A percentile compares a stretch with the other conserved stretches of the same genome.
Conservation (phyloP, 495 filamentous ascomycete genomes). For the Penicillium paxilli region DNA sequence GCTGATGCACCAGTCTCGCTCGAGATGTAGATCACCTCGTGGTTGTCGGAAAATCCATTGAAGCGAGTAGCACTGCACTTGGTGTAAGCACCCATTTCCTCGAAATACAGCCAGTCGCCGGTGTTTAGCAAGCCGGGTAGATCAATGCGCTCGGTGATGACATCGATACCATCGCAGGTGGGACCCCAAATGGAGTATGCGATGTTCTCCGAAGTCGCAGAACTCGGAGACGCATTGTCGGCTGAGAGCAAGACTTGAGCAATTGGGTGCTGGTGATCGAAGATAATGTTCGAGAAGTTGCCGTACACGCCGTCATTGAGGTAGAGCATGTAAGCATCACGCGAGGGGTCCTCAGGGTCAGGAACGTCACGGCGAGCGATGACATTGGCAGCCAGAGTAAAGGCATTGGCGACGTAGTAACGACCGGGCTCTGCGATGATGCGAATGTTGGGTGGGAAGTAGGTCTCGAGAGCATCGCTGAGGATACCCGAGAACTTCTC, state of each 20-base stretch:
- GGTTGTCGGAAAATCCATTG: conserved; percentile 95
- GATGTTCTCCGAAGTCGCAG: conserved; percentile 41
- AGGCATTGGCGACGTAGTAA: conserved; percentile 91
- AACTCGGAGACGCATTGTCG: conserved; percentile 51
- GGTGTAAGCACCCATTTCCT: conserved; percentile 98
- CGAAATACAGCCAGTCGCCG: conserved; percentile 97
- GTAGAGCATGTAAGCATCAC: conserved; percentile 88
- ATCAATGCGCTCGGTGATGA: conserved; percentile 73
- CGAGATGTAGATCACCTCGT: conserved; percentile 90
- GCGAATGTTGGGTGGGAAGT: conserved; percentile 82
- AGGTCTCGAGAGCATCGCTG: conserved; percentile 74
- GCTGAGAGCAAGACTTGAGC: conserved; percentile 74
- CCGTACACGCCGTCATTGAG: conserved; percentile 96
- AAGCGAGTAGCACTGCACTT: conserved; percentile 95
- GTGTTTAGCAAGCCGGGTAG: conserved; percentile 76
- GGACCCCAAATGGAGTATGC: conserved; percentile 97
- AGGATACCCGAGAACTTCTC: conserved; percentile 86
- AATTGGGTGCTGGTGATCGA: conserved; percentile 91
- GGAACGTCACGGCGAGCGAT: conserved; percentile 91
- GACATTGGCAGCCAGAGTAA: conserved; percentile 88
- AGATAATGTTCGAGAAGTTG: conserved; percentile 98
- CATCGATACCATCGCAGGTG: conserved; percentile 96
- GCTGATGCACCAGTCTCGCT: conserved; percentile 87
- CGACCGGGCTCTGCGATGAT: conserved; percentile 96
- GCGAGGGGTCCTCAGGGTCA: conserved; percentile 52